These are phyloP conservation scores for Neurospora sp. DNA, from an alignment of 2,329 filamentous ascomycete genomes.

Conservation along the genomic window DNA sequence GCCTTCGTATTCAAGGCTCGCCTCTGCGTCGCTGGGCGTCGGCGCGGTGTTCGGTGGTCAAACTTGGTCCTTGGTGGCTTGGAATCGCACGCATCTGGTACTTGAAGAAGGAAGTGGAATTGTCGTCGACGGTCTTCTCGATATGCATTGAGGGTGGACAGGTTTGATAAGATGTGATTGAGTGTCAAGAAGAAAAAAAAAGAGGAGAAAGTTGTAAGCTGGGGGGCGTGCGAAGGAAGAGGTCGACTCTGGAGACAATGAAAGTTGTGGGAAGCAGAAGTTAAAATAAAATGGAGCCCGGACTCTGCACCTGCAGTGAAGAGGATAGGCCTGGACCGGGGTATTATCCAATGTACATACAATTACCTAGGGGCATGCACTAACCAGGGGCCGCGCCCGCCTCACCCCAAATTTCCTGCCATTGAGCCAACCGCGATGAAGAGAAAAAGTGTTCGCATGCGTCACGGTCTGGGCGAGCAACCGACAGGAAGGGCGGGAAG, in stretches of 20 bases:
- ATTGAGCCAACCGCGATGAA: neutral
- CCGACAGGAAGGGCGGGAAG: neutral
- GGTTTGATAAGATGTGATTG: neutral
- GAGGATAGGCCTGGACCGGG: neutral
- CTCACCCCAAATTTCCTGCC: too few relatives aligned
- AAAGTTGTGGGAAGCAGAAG: neutral
- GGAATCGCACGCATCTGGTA: constrained; percentile 46
- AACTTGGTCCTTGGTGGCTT: constrained; percentile 37
- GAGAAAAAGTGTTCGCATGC: neutral
- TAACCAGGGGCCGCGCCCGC: neutral
- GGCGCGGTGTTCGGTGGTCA: constrained; percentile 41
- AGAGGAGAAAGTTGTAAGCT: neutral
- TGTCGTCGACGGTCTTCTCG: constrained; percentile 33
- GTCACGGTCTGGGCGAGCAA: neutral
- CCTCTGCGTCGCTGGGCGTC: constrained; percentile 51
- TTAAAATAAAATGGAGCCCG: neutral
- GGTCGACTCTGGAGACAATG: neutral
- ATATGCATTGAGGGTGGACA: constrained; percentile 40
- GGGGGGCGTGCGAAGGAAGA: neutral
- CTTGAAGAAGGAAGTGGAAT: constrained; percentile 39
- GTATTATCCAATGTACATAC: neutral
- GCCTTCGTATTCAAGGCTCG: constrained; percentile 31
- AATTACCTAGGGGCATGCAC: neutral
- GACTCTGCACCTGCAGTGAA: neutral
- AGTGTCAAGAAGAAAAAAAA: constrained; percentile 1